Base-by-base conservation (phyloP, 164 flowering plant genomes). In the Macadamia tetraphylla region DNA sequence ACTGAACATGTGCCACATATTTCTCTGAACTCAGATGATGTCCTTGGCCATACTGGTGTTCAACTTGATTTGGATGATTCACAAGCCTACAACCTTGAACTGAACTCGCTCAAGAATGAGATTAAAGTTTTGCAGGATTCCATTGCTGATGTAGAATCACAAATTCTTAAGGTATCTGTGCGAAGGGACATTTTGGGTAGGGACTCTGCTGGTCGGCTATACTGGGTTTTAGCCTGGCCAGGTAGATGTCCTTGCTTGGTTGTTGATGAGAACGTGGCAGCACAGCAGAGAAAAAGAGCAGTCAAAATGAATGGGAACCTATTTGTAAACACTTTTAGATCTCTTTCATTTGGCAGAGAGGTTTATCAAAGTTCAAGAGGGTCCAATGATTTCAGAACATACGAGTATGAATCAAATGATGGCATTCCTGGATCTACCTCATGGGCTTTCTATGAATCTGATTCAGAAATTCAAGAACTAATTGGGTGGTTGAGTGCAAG, bases 141-240 rank as follows among this genome's bases (percentile, higher is more conserved):
- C 13, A 78, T 87, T 67, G 68, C 75, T 13, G 68, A 70, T 62
- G 42, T 78, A 65, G 88, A 87, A 46, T 77, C 82, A 30, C 90
- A 87, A 74, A 81, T 88, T 78, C 66, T 78, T 65, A 85, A 81
- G 75, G 72, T 80, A 59, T 78, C 89, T 55, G 31, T 82, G 48
- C 83, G 95, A n/a, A 81, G 86, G 74, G 92, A 92, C 40, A 84
- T 82, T 76, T 74, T 92, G 70, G 97, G 97, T 31, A 73, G 81
- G 71, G 97, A 92, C 72, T 81, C 91, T 68, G 29, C 62, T 70
- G 94, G 90, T 49, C 83, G 85, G 44, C 71, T 89, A 70, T 89
- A 92, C 74, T 92, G 97, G 97, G 78, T 76, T 64, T 81, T 82
- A 9, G 67, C 79, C 40, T 74, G 65, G 46, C 84, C 81, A 8